These are phyloP conservation scores for Isochrysis galbana DNA, from an alignment of 78 protist species.

Conservation along the genomic window DNA sequence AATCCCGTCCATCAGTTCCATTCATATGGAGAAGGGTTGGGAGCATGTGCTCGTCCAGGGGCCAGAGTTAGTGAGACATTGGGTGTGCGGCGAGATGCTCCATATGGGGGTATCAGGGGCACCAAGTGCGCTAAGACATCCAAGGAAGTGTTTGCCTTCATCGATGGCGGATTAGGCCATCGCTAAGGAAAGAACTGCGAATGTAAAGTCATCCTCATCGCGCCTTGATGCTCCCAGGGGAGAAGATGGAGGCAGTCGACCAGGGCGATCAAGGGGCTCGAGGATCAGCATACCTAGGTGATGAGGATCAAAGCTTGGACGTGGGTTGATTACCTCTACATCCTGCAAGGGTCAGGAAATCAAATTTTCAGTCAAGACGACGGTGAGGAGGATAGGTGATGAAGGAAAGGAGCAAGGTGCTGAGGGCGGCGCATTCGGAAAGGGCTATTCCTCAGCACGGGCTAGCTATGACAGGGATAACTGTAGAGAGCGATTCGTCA, in stretches of 20 bases:
- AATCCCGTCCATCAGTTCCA: not conserved
- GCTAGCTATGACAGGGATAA: too few species aligned
- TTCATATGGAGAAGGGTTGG: not conserved
- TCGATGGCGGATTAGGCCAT: constrained; percentile 22
- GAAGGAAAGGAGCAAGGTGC: too few species aligned
- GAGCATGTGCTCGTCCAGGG: not conserved
- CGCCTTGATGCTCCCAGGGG: too few species aligned
- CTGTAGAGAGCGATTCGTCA: too few species aligned
- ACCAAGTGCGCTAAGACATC: not conserved
- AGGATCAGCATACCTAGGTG: not conserved
- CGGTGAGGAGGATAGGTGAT: too few species aligned
- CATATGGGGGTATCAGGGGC: not conserved
- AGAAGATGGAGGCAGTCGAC: not conserved
- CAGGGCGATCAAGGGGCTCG: not conserved
- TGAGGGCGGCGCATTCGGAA: too few species aligned
- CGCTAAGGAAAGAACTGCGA: constrained; percentile 16
- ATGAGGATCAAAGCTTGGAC: not conserved
- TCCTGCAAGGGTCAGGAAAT: not conserved
- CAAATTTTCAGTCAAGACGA: too few species aligned
- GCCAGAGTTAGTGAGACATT: not conserved
- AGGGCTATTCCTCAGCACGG: too few species aligned
- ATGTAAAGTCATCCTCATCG: not conserved
- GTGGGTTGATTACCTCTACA: not conserved
- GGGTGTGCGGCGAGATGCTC: not conserved
- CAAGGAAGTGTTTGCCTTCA: constrained; percentile 2